Evolutionary conservation across 768 basidiomycete genomes (phyloP).

Genomic region (Ramaria sp.): DNA sequence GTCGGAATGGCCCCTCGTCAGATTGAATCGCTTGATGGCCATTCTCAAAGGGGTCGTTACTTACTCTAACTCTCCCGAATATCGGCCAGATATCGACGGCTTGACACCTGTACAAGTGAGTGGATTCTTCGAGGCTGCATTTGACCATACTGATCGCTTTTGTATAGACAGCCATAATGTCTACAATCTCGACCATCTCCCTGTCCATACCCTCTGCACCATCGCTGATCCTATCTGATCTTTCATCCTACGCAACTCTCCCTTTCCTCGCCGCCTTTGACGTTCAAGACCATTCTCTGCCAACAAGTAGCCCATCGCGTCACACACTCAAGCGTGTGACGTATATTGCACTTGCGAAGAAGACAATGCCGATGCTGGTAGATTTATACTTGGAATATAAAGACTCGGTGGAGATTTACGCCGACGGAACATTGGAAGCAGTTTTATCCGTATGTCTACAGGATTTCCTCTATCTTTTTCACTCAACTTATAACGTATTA

Average conservation of each 20-base stretch:
- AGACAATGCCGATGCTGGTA: conserved; percentile 73
- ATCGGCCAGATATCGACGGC: conserved; percentile 76
- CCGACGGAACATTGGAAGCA: conserved; percentile 78
- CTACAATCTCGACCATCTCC: conserved; percentile 58
- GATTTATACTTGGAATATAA: conserved; percentile 68
- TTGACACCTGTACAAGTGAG: conserved; percentile 72
- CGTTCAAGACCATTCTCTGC: conserved; percentile 16
- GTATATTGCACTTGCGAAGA: conserved; percentile 85
- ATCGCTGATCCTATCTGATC: conserved; percentile 69
- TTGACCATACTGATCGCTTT: conserved; percentile 11
- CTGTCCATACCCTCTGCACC: conserved; percentile 49
- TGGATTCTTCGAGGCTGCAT: background rate
- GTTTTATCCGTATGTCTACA: conserved; percentile 52
- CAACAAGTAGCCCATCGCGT: conserved; percentile 21
- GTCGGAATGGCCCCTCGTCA: conserved; percentile 55
- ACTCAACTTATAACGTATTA: conserved; percentile 16
- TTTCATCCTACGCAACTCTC: conserved; percentile 79
- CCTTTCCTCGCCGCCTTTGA: conserved; percentile 79
- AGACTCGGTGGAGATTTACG: conserved; percentile 49
- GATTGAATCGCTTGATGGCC: conserved; percentile 56
- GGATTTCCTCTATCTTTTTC: background rate
- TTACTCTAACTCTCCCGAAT: conserved; percentile 76
- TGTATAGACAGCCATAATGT: conserved; percentile 56
- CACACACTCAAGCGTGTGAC: conserved; percentile 59
- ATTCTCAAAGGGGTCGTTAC: conserved; percentile 77